Evolutionary conservation across 164 flowering plant genomes (phyloP).

Genomic region (Berberis thunbergii): DNA sequence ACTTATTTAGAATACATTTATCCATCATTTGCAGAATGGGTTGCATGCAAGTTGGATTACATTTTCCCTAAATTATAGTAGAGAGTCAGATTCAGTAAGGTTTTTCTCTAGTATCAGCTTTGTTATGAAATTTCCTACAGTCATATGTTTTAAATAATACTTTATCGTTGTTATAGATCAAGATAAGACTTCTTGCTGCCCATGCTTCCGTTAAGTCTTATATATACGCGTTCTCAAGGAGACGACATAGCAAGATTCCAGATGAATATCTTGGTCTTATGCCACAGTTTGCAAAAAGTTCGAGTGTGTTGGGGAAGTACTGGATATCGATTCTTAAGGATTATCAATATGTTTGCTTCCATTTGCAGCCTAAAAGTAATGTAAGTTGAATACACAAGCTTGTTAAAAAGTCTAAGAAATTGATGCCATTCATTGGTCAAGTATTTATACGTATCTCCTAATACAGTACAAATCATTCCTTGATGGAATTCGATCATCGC

Average conservation of each 20-base stretch:
- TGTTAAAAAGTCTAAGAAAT: no score
- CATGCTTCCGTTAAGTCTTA: constrained; percentile 97
- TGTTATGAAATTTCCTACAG: background rate
- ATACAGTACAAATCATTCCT: constrained; percentile 77
- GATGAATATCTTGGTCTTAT: constrained; percentile 60
- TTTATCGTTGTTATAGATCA: constrained; percentile 39
- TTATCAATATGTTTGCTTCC: constrained; percentile 50
- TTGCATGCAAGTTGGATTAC: constrained; percentile 56
- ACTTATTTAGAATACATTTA: background rate
- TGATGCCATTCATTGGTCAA: constrained; percentile 1
- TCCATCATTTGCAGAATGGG: background rate
- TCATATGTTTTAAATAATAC: background rate
- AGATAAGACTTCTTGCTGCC: constrained; percentile 83
- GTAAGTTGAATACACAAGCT: constrained; percentile 33
- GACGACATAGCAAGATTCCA: constrained; percentile 35
- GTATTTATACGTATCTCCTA: background rate
- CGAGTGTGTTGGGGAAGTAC: constrained; percentile 60
- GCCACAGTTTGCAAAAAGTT: constrained; percentile 72
- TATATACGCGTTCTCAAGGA: constrained; percentile 60
- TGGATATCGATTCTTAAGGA: constrained; percentile 75
- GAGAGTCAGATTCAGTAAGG: no score
- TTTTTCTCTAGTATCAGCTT: background rate
- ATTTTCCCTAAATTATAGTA: background rate
- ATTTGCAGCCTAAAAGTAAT: constrained; percentile 33
- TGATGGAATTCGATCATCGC: constrained; percentile 69